These are phyloP conservation scores for Alternaria sp. DNA, from an alignment of 2,329 filamentous ascomycete species.

Conservation along the genomic window DNA sequence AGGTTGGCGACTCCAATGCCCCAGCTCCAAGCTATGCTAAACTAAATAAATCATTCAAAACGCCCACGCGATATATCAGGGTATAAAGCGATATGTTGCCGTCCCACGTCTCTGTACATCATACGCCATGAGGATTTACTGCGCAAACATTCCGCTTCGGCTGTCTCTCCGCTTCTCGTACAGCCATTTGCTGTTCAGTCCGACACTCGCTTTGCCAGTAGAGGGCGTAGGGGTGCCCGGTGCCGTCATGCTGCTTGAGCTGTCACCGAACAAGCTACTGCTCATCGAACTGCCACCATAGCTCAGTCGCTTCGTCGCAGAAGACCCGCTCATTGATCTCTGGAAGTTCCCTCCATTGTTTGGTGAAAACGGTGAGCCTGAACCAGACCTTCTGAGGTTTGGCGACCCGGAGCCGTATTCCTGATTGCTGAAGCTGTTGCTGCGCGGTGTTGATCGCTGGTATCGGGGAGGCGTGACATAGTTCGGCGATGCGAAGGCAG, in stretches of 20 bases:
- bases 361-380: constrained; percentile 59
- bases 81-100: constrained; percentile 38
- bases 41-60: constrained; percentile 6
- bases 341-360: constrained; percentile 63
- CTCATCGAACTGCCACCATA: constrained; percentile 61
- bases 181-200: constrained; percentile 91
- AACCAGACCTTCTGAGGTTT: constrained; percentile 32
- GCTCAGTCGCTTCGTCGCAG: constrained; percentile 65
- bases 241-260: constrained; percentile 47
- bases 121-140: neutral
- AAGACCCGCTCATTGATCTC: constrained; percentile 63
- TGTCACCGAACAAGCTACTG: constrained; percentile 41
- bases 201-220: constrained; percentile 68
- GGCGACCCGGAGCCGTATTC: constrained; percentile 55
- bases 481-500: constrained; percentile 54
- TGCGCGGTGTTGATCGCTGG: constrained; percentile 73
- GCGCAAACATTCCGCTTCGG: constrained; percentile 43
- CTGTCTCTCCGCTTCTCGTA: constrained; percentile 78
- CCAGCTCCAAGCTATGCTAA: constrained; percentile 4
- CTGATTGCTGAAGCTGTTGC: constrained; percentile 63
- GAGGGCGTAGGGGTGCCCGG: constrained; percentile 73
- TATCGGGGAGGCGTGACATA: constrained; percentile 90
- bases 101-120: neutral
- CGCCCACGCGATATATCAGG: constrained; percentile 41
- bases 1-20: neutral